Percentiles rank a stretch among this genome's conserved stretches.
phyloP scores from a whole-genome alignment of 768 basidiomycete species.

The Russula sp. region DNA sequence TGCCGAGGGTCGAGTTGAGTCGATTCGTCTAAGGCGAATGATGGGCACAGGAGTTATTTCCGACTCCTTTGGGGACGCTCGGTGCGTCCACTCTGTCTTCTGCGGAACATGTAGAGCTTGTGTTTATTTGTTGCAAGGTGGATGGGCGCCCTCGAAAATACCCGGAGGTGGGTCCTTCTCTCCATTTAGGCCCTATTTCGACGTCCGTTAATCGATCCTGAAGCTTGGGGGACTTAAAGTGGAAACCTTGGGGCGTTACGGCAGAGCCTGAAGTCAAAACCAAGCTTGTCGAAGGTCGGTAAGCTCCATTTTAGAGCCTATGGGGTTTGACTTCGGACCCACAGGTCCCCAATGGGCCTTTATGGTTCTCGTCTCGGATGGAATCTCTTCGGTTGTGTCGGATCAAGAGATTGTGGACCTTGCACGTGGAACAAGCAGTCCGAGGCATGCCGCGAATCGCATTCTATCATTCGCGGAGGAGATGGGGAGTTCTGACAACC shows the following conservation, averaged over 20 bases:
- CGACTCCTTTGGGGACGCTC: constrained; percentile 89
- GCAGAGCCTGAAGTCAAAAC: constrained; percentile 85
- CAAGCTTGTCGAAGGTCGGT: constrained; percentile 64
- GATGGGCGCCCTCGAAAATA: constrained; percentile 94
- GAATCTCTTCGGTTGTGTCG: constrained; percentile 82
- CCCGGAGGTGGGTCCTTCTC: constrained; percentile 58
- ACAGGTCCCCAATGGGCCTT: constrained; percentile 80
- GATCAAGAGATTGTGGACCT: constrained; percentile 95
- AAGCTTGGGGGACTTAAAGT: constrained; percentile 89
- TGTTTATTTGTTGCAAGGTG: constrained; percentile 41
- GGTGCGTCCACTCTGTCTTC: constrained; percentile 38
- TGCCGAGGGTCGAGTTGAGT: constrained; percentile 84
- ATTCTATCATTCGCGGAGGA: constrained; percentile 87
- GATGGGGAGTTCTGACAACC: constrained; percentile 83
- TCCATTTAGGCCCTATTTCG: constrained; percentile 3
- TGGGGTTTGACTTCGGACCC: not conserved
- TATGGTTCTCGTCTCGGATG: constrained; percentile 87
- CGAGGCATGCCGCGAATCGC: constrained; percentile 70
- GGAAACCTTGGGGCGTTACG: constrained; percentile 85
- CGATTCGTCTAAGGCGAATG: constrained; percentile 76
- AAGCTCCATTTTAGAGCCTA: not conserved
- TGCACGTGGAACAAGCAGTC: constrained; percentile 60
- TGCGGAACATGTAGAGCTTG: not conserved
- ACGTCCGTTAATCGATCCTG: not conserved
- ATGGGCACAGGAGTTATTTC: constrained; percentile 86